Percentiles rank a stretch among this genome's conserved stretches.
Evolutionary conservation across 2,329 filamentous ascomycete genomes (phyloP).

Genomic region (Bipolaris oryzae): DNA sequence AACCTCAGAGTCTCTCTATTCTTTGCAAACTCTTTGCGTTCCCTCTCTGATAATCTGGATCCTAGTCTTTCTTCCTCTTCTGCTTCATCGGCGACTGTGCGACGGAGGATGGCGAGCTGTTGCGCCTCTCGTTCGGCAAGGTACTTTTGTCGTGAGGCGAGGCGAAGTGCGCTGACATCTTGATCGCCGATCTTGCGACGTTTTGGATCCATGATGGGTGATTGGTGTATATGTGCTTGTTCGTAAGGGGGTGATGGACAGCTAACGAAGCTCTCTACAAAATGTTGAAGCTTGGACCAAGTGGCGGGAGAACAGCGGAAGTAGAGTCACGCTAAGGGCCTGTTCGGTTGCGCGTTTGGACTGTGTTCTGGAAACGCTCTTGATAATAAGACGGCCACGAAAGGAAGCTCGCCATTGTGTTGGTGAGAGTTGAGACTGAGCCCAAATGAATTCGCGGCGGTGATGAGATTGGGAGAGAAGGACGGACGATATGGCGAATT

Average conservation of each 20-base stretch:
- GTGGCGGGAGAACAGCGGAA: conserved; percentile 4
- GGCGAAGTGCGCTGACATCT: conserved; percentile 72
- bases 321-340: neutral
- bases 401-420: no score
- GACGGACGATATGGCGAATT: no score
- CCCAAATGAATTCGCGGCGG: no score
- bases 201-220: conserved; percentile 35
- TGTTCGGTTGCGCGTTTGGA: no score
- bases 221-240: neutral
- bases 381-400: no score
- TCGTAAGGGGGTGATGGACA: neutral
- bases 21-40: conserved; percentile 84
- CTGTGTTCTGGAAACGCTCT: no score
- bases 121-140: conserved; percentile 91
- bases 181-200: conserved; percentile 35
- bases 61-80: conserved; percentile 72
- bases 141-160: conserved; percentile 89
- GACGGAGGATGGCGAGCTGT: conserved; percentile 81
- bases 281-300: conserved; percentile 18
- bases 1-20: conserved; percentile 79
- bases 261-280: conserved; percentile 7
- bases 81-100: conserved; percentile 88
- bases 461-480: no score
- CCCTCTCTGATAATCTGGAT: conserved; percentile 75
- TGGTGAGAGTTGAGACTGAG: no score